Evolutionary conservation across 225 moss, liverwort and hornwort species (phyloP).

Genomic region (Physcomitrium patens): DNA sequence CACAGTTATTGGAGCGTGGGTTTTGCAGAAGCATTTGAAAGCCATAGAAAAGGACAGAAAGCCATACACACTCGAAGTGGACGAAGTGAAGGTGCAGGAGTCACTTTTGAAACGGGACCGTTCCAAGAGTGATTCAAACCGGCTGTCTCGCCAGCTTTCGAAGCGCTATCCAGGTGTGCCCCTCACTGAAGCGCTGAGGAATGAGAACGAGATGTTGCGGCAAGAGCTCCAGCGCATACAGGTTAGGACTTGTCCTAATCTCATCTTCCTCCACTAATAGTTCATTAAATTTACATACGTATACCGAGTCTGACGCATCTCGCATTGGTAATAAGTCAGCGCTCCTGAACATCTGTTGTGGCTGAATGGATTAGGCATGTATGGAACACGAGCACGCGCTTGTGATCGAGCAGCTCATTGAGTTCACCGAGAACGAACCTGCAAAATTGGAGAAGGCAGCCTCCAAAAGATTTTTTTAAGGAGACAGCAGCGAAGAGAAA

Average conservation of each 20-base stretch:
- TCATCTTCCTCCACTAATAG: not conserved
- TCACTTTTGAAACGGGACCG: constrained; percentile 71
- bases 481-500: no score
- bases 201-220: constrained; percentile 85
- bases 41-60: constrained; percentile 81
- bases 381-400: constrained; percentile 86
- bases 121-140: constrained; percentile 70
- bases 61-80: constrained; percentile 77
- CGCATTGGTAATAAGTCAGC: no score
- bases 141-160: constrained; percentile 79
- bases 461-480: constrained; percentile 37
- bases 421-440: constrained; percentile 75
- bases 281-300: no score
- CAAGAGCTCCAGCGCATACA: constrained; percentile 72
- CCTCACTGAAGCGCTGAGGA: constrained; percentile 69
- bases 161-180: constrained; percentile 80
- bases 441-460: constrained; percentile 47
- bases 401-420: constrained; percentile 96
- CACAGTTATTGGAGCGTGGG: not conserved
- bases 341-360: no score
- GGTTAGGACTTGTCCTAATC: constrained; percentile 24
- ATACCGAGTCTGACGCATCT: no score
- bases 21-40: constrained; percentile 74
- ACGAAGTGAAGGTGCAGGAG: constrained; percentile 78
- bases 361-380: constrained; percentile 41